These are phyloP conservation scores for Kuraishia capsulata DNA, from an alignment of 805 yeast genomes.

Conservation along the genomic window DNA sequence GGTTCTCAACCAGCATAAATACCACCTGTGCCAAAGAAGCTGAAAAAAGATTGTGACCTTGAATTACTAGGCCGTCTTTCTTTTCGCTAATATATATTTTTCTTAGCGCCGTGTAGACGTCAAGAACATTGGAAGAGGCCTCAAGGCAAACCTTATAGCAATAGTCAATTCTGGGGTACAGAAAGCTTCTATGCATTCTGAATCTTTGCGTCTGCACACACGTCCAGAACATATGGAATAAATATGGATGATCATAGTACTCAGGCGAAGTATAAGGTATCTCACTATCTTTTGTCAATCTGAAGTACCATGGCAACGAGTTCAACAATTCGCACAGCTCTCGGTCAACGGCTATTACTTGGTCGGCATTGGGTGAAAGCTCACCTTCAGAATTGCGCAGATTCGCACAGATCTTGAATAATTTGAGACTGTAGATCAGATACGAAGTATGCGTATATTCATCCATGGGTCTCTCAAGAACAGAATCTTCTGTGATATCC, in stretches of 20 bases:
- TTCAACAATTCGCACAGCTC: constrained; percentile 6
- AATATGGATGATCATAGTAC: constrained; percentile 15
- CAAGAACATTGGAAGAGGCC: neutral
- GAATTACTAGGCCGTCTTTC: neutral
- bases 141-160: neutral
- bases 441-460: constrained; percentile 7
- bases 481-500: constrained; percentile 10
- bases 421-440: constrained; percentile 7
- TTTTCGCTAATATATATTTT: neutral
- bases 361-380: constrained; percentile 1
- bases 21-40: constrained; percentile 1
- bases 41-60: neutral
- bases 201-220: constrained; percentile 13
- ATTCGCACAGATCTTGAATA: constrained; percentile 9
- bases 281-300: constrained; percentile 4
- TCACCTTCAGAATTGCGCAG: constrained; percentile 5
- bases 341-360: constrained; percentile 1
- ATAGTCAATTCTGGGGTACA: neutral
- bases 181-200: constrained; percentile 2
- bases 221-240: constrained; percentile 10
- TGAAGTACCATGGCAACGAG: constrained; percentile 7
- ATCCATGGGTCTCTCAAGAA: constrained; percentile 3
- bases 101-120: neutral
- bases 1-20: neutral
- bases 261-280: constrained; percentile 4